Evolutionary conservation across 2,329 filamentous ascomycete genomes (phyloP).

Genomic region (Fusarium liriodendri): DNA sequence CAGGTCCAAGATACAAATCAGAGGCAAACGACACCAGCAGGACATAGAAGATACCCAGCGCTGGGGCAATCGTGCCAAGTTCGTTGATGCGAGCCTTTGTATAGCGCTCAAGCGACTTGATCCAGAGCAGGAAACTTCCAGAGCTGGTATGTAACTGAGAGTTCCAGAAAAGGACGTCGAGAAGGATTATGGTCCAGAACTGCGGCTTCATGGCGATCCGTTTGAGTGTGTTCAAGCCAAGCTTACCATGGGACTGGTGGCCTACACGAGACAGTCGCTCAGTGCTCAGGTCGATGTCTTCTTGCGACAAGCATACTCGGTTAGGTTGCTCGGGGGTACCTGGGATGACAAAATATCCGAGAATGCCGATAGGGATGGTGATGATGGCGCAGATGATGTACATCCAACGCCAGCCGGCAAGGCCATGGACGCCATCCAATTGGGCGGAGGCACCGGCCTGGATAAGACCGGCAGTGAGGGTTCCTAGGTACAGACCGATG

Average conservation of each 20-base stretch:
- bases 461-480: background rate
- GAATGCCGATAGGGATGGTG: background rate
- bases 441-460: background rate
- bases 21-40: background rate
- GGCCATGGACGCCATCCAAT: background rate
- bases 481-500: background rate
- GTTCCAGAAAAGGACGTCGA: background rate
- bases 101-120: background rate
- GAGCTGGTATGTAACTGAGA: background rate
- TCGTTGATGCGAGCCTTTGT: background rate
- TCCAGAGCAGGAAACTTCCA: background rate
- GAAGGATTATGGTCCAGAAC: background rate
- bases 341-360: background rate
- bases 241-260: background rate
- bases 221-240: background rate
- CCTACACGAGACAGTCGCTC: background rate
- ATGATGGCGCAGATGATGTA: background rate
- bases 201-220: background rate
- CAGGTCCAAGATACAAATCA: background rate
- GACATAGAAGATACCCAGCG: background rate
- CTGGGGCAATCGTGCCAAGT: background rate
- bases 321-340: background rate
- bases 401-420: background rate
- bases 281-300: background rate
- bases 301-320: background rate